Evolutionary conservation across 257 asterid genomes (phyloP).

Genomic region (Penstemon newberryi): DNA sequence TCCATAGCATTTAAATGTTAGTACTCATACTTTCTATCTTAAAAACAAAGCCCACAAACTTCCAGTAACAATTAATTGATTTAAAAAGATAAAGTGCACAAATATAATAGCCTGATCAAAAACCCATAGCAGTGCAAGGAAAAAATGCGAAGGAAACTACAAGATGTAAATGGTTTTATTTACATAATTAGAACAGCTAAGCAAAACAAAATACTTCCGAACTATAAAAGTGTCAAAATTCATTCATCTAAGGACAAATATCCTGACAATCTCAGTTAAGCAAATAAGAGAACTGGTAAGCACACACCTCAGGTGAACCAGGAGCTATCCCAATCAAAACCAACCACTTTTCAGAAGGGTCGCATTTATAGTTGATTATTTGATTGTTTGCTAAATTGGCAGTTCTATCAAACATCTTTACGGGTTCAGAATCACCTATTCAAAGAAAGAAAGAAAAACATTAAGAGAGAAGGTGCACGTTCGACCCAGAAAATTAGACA

Average conservation of each 20-base stretch:
- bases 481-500: slow-evolving; percentile 1
- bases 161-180: not conserved
- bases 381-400: slow-evolving; percentile 91
- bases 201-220: not conserved
- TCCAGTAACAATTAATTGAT: not conserved
- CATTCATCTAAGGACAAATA: slow-evolving; percentile 7
- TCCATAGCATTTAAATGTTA: not conserved
- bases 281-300: slow-evolving; percentile 10
- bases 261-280: slow-evolving; percentile 15
- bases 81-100: not conserved
- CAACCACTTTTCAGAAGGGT: slow-evolving; percentile 98
- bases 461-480: slow-evolving; percentile 16
- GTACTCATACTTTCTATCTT: not conserved
- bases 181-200: not conserved
- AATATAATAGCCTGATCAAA: not conserved
- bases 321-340: slow-evolving; percentile 97
- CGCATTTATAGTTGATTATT: slow-evolving; percentile 91
- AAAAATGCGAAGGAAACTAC: not conserved
- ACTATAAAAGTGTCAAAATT: not conserved
- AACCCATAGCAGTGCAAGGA: not conserved
- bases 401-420: slow-evolving; percentile 92
- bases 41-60: too few species aligned
- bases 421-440: slow-evolving; percentile 92
- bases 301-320: slow-evolving; percentile 90
- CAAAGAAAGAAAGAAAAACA: slow-evolving; percentile 21